Evolutionary conservation across 2,329 filamentous ascomycete genomes (phyloP), one percentile per base, ranked within the genome.

Genomic region (Phaeosphaeriaceae sp.): DNA sequence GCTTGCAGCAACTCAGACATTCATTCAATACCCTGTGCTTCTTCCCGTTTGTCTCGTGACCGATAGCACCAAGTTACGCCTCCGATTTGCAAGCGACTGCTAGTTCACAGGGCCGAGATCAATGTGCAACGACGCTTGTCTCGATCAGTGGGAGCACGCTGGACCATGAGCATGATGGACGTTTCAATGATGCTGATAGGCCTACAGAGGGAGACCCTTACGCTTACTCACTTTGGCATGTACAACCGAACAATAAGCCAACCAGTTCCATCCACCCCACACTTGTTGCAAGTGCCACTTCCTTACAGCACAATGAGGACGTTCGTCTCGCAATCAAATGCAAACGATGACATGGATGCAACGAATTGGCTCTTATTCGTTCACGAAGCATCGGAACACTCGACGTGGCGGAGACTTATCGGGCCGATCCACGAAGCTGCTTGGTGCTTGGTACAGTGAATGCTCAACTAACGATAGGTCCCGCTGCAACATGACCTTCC

Each of bases 401-500:
- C 19, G 10, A 32, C 26, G 24, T 32, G 19, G 28, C 28, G 48
- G 48, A 19, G 5, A 50, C 21, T 24, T 51, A 47, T 43, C 17
- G 21, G 22, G 10, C 47, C 58, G 28, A 49, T 54, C 17, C 26
- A 56, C 35, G 42, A 58, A 55, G 63, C 50, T 49, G 48, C 54
- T 17, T n/a, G 61, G 30, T 56, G 61, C 50, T 55, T 57, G 61
- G 65, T 63, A 69, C 65, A 59, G 59, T 58, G 59, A 64, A 61
- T 54, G 55, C 51, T 28, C 49, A 60, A 60, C 62, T 59, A 64
- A 63, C 52, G 61, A 56, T 59, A 68, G 68, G 57, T 66, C 63
- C 64, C 68, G 67, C 64, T 63, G 67, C 61, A 58, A 61, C 56
- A 68, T 67, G 66, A 62, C 67, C 67, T 71, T 65, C 66, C 65